Percentiles rank a stretch among this genome's conserved stretches.
phyloP scores from a whole-genome alignment of 306 rosid species.

The Carpinus viminea region DNA sequence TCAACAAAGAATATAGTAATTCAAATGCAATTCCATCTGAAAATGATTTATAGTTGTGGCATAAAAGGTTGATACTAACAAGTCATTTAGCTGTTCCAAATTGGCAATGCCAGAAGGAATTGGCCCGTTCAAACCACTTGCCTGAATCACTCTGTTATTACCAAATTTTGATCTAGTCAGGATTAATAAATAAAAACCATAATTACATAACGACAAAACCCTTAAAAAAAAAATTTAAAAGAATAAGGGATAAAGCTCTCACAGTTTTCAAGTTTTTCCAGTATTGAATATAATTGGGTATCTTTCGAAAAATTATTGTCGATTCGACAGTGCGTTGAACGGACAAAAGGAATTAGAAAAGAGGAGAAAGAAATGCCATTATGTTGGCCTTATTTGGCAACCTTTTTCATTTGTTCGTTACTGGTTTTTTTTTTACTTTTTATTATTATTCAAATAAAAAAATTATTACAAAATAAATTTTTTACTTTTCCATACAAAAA shows the following conservation, averaged over 20 bases:
- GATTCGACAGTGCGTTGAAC: slow-evolving; percentile 65
- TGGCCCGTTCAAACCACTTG: slow-evolving; percentile 77
- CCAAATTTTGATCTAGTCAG: slow-evolving; percentile 6
- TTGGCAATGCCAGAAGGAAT: slow-evolving; percentile 56
- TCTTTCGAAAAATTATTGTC: slow-evolving; percentile 56
- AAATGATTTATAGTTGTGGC: not conserved
- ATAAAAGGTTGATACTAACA: slow-evolving; percentile 47
- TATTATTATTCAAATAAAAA: too few species aligned
- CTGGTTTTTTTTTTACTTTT: too few species aligned
- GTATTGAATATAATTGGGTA: slow-evolving; percentile 61
- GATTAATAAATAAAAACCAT: slow-evolving; percentile 1
- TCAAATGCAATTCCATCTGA: not conserved
- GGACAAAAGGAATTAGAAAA: too few species aligned
- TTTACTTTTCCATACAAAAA: too few species aligned
- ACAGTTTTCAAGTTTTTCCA: slow-evolving; percentile 56
- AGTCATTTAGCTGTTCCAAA: slow-evolving; percentile 44
- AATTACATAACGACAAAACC: not conserved
- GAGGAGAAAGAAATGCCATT: too few species aligned
- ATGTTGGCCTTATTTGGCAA: too few species aligned
- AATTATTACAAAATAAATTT: too few species aligned
- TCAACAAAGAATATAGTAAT: slow-evolving; percentile 4
- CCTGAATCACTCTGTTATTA: slow-evolving; percentile 57
- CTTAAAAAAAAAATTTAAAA: not conserved
- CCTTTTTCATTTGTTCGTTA: too few species aligned
- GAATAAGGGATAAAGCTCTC: slow-evolving; percentile 12